Evolutionary conservation across 768 basidiomycete genomes (phyloP), one percentile per base, ranked within the genome.

Genomic region (Daedalea quercina): DNA sequence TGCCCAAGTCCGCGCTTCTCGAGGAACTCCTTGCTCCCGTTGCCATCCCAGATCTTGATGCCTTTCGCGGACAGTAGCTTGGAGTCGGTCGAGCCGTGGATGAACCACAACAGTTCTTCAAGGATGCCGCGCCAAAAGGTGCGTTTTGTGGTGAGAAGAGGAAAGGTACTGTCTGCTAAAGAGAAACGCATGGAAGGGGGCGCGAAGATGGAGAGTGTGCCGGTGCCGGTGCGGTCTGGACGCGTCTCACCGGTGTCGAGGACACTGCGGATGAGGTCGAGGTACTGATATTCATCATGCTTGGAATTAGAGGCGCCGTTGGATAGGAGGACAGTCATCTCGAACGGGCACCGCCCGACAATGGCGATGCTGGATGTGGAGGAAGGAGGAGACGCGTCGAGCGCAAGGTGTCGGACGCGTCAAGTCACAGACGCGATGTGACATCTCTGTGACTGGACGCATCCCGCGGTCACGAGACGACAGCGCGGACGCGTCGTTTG

Each of bases 31-130:
- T 85, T 81, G 2, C 87, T 87, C 8, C 92, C 94, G 58, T 99
- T 98, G 0, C 94, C 94, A 65, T 97, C 94, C 96, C 96, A 99
- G 61, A 99, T 98, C 67, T 90, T 89, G 56, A 98, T 80, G 48
- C 91, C 93, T 65, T 90, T 90, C 26, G 78, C 75, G 1, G 84
- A 81, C 37, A 99, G 77, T 0, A 84, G 59, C 4, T 73, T 83
- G 0, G 89, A 82, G 70, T 96, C 92, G 0, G 94, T 97, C 8
- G 75, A 77, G 1, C 95, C 94, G 34, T 75, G 73, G 15, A 96
- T 71, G 63, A 99, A 99, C 95, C 95, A 99, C 7, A 98, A 75
- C 1, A 99, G 81, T 60, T 98, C 95, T 64, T 94, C 94, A 20
- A 90, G 70, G 37, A 99, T 94, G 0, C 92, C 95, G 25, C 90